A percentile compares a stretch with the other conserved stretches of the same genome.
phyloP scores from a whole-genome alignment of 352 stramenopile genomes.

The Pythium brachiatum region DNA sequence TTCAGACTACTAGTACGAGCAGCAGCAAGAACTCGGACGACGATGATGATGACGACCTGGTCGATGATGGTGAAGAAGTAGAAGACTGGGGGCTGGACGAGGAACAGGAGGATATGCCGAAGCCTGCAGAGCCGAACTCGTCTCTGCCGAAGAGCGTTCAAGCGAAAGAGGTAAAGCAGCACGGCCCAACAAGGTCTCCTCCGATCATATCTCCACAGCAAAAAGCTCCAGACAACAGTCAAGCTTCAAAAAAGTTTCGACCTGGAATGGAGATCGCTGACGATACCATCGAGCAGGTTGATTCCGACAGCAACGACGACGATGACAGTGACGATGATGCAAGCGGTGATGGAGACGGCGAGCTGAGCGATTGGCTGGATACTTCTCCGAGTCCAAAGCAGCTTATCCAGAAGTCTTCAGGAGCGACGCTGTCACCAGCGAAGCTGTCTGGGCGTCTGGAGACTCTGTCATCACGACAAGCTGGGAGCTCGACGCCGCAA shows the following conservation, averaged over 20 bases:
- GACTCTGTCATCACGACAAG: background rate
- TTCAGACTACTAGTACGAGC: background rate
- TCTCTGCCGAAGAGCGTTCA: background rate
- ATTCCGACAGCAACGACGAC: constrained; percentile 17
- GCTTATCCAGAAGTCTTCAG: background rate
- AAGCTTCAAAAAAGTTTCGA: constrained; percentile 3
- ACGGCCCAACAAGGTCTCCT: background rate
- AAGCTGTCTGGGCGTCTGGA: background rate
- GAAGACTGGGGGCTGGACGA: constrained; percentile 25
- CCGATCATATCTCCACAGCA: background rate
- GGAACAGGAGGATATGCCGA: background rate
- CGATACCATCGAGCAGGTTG: constrained; percentile 12
- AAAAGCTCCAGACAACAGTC: background rate
- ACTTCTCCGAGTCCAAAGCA: background rate
- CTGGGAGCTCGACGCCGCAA: background rate
- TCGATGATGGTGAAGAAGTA: constrained; percentile 22
- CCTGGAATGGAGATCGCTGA: constrained; percentile 12
- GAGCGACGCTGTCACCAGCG: background rate
- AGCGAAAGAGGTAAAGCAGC: background rate
- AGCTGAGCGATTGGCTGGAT: constrained; percentile 58
- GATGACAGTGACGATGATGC: constrained; percentile 18
- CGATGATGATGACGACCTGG: constrained; percentile 22
- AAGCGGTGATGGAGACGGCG: constrained; percentile 37
- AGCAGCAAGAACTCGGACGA: constrained; percentile 8
- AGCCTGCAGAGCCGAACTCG: background rate